These are phyloP conservation scores for Polytrichum commune DNA, from an alignment of 225 moss, liverwort and hornwort species.

Conservation along the genomic window DNA sequence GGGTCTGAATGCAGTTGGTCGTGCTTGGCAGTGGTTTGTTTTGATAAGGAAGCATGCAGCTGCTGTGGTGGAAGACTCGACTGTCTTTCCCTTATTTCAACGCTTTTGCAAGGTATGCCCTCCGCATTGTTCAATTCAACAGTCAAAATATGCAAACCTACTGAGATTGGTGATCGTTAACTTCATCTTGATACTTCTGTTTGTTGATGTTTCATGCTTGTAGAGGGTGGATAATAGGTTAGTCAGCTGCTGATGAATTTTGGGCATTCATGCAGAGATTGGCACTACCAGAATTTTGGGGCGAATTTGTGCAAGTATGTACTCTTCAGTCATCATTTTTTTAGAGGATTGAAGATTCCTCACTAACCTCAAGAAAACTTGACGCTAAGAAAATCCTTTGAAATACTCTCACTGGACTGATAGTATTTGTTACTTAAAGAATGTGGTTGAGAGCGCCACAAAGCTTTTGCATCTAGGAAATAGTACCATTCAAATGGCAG, in stretches of 20 bases:
- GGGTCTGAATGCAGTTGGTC: slow-evolving; percentile 10
- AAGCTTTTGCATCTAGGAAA: background rate
- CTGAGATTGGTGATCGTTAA: background rate
- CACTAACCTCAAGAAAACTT: no score
- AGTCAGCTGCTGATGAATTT: slow-evolving; percentile 3
- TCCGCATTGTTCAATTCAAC: background rate
- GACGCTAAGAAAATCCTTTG: no score
- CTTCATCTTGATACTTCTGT: background rate
- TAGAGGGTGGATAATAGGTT: background rate
- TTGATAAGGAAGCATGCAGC: slow-evolving; percentile 78
- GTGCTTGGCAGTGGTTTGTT: slow-evolving; percentile 87
- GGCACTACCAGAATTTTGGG: slow-evolving; percentile 81
- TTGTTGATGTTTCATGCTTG: background rate
- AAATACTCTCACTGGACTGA: no score
- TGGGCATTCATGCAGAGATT: slow-evolving; percentile 66
- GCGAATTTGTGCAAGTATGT: slow-evolving; percentile 58
- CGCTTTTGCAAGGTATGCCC: slow-evolving; percentile 73
- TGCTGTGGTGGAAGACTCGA: slow-evolving; percentile 65
- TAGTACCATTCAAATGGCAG: no score
- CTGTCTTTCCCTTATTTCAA: slow-evolving; percentile 69
- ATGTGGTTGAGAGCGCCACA: background rate
- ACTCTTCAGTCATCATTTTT: background rate
- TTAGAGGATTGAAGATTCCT: background rate
- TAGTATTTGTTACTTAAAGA: no score
- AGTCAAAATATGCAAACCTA: background rate